Base-by-base conservation (phyloP, 768 basidiomycete species). In the Sporobolomyces pararoseus region DNA sequence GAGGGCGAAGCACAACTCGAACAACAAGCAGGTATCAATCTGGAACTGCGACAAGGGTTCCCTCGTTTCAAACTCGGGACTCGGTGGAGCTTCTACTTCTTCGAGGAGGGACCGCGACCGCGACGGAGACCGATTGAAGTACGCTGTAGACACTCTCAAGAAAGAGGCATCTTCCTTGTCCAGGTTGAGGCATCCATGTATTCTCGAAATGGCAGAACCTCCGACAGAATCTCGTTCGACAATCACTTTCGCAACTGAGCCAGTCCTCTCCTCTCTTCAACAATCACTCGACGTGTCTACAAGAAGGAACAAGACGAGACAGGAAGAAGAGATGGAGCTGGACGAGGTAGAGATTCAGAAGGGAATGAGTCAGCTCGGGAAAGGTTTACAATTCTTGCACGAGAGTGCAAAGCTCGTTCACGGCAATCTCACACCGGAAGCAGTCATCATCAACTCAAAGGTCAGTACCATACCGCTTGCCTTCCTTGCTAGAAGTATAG, bases 331-430 rank as follows among this genome's bases (percentile, higher is more conserved):
- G 16, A 75, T 79, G n/a, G 95, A 97, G 77, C 82, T 99, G 29
- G 96, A 99, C 79, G 96, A 99, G 82, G 88, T 97, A 49, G 96
- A 99, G 83, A 92, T 97, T 46, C 96, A 97, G 78, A 98, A 98
- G 80, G 96, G 96, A 19, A 87, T 95, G 37, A 82, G 97, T 49
- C 96, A 98, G 78, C 80, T 99, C 16, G 79, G 79, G 2, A 79
- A 78, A 66, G 81, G 78, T 0, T 61, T 83, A 23, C 75, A 77
- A 7, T 99, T 99, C 80, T 81, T 99, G 21, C 96, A 99, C 80
- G 86, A 86, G 16, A 94, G 91, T 31, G 96, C 91, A 7, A 90
- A 89, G 70, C 80, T 93, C 39, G 90, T 99, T 52, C 96, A 99
- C 77, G 86, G 91, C 29, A 96, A 99, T 77, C 80, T 99, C 25